These are phyloP conservation scores for Mimosa bimucronata DNA, from an alignment of 306 rosid species.

Conservation along the genomic window DNA sequence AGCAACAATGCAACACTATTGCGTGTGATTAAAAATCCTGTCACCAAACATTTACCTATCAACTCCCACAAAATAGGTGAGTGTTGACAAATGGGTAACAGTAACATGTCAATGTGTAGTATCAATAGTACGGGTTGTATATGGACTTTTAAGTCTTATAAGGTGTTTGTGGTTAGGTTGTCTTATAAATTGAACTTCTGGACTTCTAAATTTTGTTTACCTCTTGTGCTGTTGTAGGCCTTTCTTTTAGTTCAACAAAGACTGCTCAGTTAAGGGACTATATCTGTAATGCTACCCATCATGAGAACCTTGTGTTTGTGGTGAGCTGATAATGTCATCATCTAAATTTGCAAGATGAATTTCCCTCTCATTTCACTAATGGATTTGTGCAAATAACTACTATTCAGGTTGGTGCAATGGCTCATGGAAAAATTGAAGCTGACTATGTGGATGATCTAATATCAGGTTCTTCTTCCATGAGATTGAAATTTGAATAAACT, in stretches of 20 bases:
- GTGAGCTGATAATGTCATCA: constrained; percentile 23
- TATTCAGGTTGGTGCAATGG: constrained; percentile 42
- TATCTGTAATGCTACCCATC: background rate
- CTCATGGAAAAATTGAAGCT: constrained; percentile 41
- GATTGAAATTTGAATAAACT: background rate
- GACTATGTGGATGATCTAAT: constrained; percentile 36
- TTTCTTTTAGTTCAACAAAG: constrained; percentile 29
- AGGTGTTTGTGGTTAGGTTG: background rate
- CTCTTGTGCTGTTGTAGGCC: constrained; percentile 12
- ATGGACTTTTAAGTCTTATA: background rate
- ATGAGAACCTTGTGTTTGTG: constrained; percentile 35
- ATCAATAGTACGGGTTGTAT: background rate
- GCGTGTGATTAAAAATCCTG: constrained; percentile 31
- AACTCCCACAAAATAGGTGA: constrained; percentile 31
- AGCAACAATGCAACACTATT: constrained; percentile 17
- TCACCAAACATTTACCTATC: constrained; percentile 24
- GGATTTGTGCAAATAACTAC: background rate
- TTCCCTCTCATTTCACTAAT: background rate
- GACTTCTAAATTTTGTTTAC: background rate
- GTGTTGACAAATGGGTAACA: background rate
- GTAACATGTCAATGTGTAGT: background rate
- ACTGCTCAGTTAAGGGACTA: constrained; percentile 24
- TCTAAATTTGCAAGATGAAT: constrained; percentile 1
- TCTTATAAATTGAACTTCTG: background rate
- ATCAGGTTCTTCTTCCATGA: constrained; percentile 27